Conservation (phyloP, 768 basidiomycete genomes). For the Tylopilus balloui region DNA sequence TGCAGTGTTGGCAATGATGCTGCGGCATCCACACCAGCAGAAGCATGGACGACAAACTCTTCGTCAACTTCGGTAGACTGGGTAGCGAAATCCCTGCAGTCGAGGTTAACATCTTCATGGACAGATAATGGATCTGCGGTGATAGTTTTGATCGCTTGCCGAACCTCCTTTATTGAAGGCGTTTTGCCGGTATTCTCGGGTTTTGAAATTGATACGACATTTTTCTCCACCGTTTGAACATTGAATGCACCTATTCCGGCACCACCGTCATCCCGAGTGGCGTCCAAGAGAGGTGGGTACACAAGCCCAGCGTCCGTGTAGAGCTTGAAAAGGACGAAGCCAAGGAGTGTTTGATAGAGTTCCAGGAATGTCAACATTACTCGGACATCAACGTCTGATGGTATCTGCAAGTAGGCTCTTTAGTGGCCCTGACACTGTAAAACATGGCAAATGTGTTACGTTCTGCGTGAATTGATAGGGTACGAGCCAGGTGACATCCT, state of each 20-base stretch:
- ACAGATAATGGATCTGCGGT: slow-evolving; percentile 15
- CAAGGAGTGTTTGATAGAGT: slow-evolving; percentile 93
- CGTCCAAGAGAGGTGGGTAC: slow-evolving; percentile 92
- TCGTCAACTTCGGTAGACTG: slow-evolving; percentile 43
- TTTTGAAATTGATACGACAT: slow-evolving; percentile 17
- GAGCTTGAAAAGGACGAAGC: slow-evolving; percentile 96
- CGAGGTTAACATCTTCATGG: slow-evolving; percentile 39
- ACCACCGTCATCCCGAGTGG: slow-evolving; percentile 72
- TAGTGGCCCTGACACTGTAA: slow-evolving; percentile 2
- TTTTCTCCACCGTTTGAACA: slow-evolving; percentile 49
- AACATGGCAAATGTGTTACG: slow-evolving; percentile 41
- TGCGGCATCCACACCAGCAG: slow-evolving; percentile 44
- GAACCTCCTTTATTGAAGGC: slow-evolving; percentile 54
- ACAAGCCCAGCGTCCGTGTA: slow-evolving; percentile 90
- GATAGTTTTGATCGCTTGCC: slow-evolving; percentile 47
- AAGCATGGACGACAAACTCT: slow-evolving; percentile 63
- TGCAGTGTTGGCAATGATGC: slow-evolving; percentile 64
- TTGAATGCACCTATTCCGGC: slow-evolving; percentile 88
- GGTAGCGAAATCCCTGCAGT: slow-evolving; percentile 28
- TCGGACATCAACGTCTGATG: slow-evolving; percentile 92
- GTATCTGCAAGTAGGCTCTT: slow-evolving; percentile 54
- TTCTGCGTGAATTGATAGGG: slow-evolving; percentile 97
- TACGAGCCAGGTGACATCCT: slow-evolving; percentile 92
- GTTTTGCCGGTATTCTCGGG: slow-evolving; percentile 24
- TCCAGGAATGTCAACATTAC: slow-evolving; percentile 98